phyloP scores from a whole-genome alignment of 1,284 basidiomycete genomes.

The Vanrija humicola region DNA sequence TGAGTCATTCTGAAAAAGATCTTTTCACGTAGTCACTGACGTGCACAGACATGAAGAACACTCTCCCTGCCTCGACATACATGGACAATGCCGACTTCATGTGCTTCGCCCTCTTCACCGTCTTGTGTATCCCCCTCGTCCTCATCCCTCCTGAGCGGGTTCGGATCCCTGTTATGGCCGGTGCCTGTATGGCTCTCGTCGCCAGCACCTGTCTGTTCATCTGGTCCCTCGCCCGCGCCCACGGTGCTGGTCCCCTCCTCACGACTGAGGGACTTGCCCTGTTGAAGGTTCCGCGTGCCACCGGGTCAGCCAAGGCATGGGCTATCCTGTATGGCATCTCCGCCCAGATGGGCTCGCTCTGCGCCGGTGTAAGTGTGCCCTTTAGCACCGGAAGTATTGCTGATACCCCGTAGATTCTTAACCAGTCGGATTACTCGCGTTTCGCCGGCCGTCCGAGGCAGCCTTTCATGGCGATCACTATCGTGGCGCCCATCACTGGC shows the following conservation, averaged over 20 bases:
- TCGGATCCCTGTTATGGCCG: conserved; percentile 43
- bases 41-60: conserved; percentile 24
- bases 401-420: conserved; percentile 18
- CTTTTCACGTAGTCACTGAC: not conserved
- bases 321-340: conserved; percentile 43
- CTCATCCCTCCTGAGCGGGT: conserved; percentile 41
- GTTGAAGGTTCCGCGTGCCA: conserved; percentile 19
- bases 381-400: too few relatives aligned
- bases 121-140: conserved; percentile 42
- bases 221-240: conserved; percentile 41
- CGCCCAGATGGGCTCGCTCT: conserved; percentile 24
- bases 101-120: conserved; percentile 47
- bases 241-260: conserved; percentile 45
- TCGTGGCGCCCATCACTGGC: conserved; percentile 41
- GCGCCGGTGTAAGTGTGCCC: conserved; percentile 26
- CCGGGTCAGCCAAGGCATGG: conserved; percentile 43
- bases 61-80: conserved; percentile 30
- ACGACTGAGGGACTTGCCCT: conserved; percentile 27
- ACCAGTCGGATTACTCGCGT: conserved; percentile 34
- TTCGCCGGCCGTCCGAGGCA: conserved; percentile 26
- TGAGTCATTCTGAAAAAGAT: conserved; percentile 11
- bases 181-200: conserved; percentile 34
- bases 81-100: conserved; percentile 42
- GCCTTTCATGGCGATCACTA: conserved; percentile 25
- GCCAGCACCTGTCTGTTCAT: conserved; percentile 43